Evolutionary conservation across 257 asterid genomes (phyloP), one percentile per base, ranked within the genome.

Genomic region (Ligustrum vulgare): DNA sequence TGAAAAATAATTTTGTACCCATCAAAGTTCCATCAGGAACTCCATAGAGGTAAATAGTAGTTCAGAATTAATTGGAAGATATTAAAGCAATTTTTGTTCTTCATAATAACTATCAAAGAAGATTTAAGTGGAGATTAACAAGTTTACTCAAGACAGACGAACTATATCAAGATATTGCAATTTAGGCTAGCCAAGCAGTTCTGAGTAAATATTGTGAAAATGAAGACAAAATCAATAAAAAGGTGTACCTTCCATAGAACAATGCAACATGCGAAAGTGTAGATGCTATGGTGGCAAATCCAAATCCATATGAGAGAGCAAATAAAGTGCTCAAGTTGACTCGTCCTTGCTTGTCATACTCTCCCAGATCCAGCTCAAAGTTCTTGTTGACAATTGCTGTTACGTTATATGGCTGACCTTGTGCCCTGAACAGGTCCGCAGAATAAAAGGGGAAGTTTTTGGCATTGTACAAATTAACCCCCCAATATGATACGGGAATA

Each of bases 231-330:
- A 36, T 45, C 35, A 18, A 70, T 23, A 65, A 72, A 20, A 8
- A 54, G 47, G 58, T 13, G 12, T 77, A 91, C 97, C 90, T 88
- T 82, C 97, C 97, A 51, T 92, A 83, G 80, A 92, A 92, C 74
- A 92, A 80, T 11, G 77, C 87, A 63, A 92, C 96, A 23, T 92
- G 97, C 13, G 91, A 66, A 3, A 92, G 64, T 0, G 97, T 91
- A 58, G 96, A 69, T 0, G 97, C 97, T 65, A 92, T 87, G 45
- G 97, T 90, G 56, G 97, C 97, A 37, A 92, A 92, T 43, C 97
- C 97, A 51, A 92, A 88, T 2, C 96, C 97, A 76, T 92, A 92
- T 0, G 91, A 75, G 12, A 90, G 88, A 10, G 91, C 51, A 66
- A 92, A 90, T 68, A 92, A 82, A 0, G 87, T 85, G 81, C 94